Evolutionary conservation across 1,284 basidiomycete species (phyloP).

Genomic region (Microbotryomycetes sp.): DNA sequence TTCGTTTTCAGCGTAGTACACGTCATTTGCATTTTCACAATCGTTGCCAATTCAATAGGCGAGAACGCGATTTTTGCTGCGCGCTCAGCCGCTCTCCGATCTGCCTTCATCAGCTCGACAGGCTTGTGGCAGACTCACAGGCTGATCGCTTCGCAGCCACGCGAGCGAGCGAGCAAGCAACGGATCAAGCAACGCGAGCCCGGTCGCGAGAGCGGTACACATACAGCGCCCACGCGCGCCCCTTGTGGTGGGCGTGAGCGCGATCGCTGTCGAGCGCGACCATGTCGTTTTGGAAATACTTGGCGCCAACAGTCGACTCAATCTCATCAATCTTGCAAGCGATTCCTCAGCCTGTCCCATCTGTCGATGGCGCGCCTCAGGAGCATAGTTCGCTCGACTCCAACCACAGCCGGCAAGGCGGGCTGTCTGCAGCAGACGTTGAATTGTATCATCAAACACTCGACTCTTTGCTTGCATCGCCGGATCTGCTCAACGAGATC

Average conservation of each 20-base stretch:
- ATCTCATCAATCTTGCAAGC: constrained; percentile 23
- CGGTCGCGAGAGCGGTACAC: too few species aligned
- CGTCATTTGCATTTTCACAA: not conserved
- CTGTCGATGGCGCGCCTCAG: not conserved
- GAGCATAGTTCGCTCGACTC: not conserved
- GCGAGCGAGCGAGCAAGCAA: too few species aligned
- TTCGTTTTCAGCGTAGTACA: not conserved
- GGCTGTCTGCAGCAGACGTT: constrained; percentile 3
- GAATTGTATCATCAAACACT: constrained; percentile 15
- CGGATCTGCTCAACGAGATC: constrained; percentile 31
- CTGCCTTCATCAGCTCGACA: too few species aligned
- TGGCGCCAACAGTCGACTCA: constrained; percentile 20
- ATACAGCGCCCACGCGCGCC: too few species aligned
- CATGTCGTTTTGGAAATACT: constrained; percentile 29
- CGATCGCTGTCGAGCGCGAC: not conserved
- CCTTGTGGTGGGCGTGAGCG: too few species aligned
- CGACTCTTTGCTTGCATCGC: constrained; percentile 22
- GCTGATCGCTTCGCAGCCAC: too few species aligned
- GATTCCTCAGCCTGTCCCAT: constrained; percentile 1
- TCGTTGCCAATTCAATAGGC: not conserved
- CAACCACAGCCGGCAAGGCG: not conserved
- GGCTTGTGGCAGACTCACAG: too few species aligned
- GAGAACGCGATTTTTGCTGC: too few species aligned
- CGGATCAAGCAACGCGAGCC: too few species aligned
- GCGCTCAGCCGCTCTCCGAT: too few species aligned